Evolutionary conservation across 305 asterid species (phyloP), one percentile per base, ranked within the genome.

Genomic region (Fraxinus baroniana): DNA sequence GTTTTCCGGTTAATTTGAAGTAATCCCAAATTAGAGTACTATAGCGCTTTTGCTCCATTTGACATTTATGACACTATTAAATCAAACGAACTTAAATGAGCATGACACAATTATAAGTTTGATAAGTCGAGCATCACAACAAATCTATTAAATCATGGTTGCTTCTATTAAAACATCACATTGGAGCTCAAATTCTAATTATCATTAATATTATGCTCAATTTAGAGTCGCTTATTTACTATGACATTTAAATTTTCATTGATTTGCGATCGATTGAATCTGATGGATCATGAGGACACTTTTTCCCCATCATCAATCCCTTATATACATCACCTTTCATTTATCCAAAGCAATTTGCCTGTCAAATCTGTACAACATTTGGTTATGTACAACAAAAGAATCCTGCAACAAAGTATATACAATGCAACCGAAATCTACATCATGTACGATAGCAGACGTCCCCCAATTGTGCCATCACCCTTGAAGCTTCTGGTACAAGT

Each of bases 401-500:
- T 81, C 33, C 9, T 15, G 79, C 30, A 77, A 77, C n/a, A 24
- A 79, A 46, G 64, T 22, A 49, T 66, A 68, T 20, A 73, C 33
- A 60, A 70, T 39, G 46, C 30, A 46, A 20, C 13, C 1, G 32
- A 71, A 30, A 76, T 82, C 37, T 7, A 81, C 78, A 75, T 39
- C 20, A 3, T 76, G 57, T 49, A 22, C 18, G 17, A 70, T 33
- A 20, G 39, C 28, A 1, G 32, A 68, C 9, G 71, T 18, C 26
- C 4, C 74, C 80, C 77, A 70, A 10, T 22, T 26, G 72, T 15
- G 60, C 44, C 2, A 81, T 86, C 89, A 87, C 57, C 84, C 84
- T 80, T 76, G 88, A 30, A 94, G 87, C 87, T 90, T 90, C 86
- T 83, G 84, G 86, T 87, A 94, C 88, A 96, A 74, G 83, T 93